phyloP scores from a whole-genome alignment of 2,329 filamentous ascomycete species.

The Talaromyces sp. region DNA sequence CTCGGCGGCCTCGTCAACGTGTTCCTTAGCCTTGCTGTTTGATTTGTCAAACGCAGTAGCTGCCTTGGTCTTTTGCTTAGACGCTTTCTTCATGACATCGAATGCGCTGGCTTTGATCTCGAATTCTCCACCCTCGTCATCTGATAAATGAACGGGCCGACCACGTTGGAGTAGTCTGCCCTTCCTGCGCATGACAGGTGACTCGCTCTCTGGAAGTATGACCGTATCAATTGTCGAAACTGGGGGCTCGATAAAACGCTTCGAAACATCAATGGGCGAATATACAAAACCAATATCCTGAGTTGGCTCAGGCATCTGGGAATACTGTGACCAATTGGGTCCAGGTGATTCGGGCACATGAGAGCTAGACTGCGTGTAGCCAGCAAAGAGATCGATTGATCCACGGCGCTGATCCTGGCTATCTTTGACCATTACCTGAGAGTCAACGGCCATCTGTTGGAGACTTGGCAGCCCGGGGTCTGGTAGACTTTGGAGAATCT shows the following conservation, averaged over 20 bases:
- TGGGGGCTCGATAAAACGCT: conserved; percentile 62
- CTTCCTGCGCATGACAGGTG: conserved; percentile 62
- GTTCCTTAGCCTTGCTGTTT: conserved; percentile 78
- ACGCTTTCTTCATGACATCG: conserved; percentile 65
- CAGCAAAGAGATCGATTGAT: conserved; percentile 43
- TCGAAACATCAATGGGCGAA: conserved; percentile 65
- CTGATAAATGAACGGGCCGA: conserved; percentile 43
- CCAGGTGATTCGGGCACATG: conserved; percentile 36
- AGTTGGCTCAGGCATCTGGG: conserved; percentile 69
- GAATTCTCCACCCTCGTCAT: conserved; percentile 34
- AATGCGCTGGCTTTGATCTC: conserved; percentile 57
- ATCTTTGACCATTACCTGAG: conserved; percentile 58
- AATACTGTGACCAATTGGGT: conserved; percentile 57
- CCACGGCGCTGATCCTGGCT: conserved; percentile 50
- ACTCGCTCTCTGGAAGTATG: conserved; percentile 53
- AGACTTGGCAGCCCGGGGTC: conserved; percentile 56
- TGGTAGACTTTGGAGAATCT: conserved; percentile 50
- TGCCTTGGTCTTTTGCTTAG: conserved; percentile 49
- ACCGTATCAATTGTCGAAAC: conserved; percentile 70
- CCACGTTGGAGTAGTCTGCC: conserved; percentile 53
- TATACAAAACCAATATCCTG: conserved; percentile 76
- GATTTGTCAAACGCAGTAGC: conserved; percentile 70
- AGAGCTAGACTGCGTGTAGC: conserved; percentile 32
- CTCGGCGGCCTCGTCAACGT: conserved; percentile 90
- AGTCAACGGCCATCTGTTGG: conserved; percentile 51